Evolutionary conservation across 768 basidiomycete genomes (phyloP).

Genomic region (Russula abietina): DNA sequence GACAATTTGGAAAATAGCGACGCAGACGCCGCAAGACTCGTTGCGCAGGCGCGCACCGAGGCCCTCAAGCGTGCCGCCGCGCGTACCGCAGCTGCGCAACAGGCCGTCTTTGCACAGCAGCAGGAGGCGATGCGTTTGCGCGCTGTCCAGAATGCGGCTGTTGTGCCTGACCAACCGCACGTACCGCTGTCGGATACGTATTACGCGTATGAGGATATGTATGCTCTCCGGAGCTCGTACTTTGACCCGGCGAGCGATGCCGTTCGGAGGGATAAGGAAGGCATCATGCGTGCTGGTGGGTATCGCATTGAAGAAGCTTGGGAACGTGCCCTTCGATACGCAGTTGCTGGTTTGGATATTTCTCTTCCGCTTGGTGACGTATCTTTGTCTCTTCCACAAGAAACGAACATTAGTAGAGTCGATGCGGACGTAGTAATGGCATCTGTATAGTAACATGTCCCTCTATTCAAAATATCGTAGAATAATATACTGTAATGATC

Average conservation of each 20-base stretch:
- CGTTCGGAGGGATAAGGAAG: constrained; percentile 67
- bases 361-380: constrained; percentile 27
- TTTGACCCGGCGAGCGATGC: constrained; percentile 71
- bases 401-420: constrained; percentile 4
- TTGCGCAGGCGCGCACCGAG: constrained; percentile 62
- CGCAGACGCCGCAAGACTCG: constrained; percentile 61
- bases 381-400: constrained; percentile 33
- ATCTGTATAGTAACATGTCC: neutral
- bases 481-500: neutral
- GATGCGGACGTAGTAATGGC: constrained; percentile 46
- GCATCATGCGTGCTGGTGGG: constrained; percentile 77
- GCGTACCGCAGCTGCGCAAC: constrained; percentile 38
- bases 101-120: constrained; percentile 8
- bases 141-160: constrained; percentile 54
- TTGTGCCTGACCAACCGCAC: constrained; percentile 76
- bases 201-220: constrained; percentile 70
- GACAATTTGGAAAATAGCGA: constrained; percentile 75
- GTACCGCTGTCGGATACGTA: constrained; percentile 71
- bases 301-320: constrained; percentile 79
- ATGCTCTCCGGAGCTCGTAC: constrained; percentile 50
- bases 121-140: constrained; percentile 44
- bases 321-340: constrained; percentile 70
- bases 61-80: constrained; percentile 57
- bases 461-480: neutral
- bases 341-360: constrained; percentile 63